Evolutionary conservation across 805 yeast genomes (phyloP), one percentile per base, ranked within the genome.

Genomic region (Yueomyces sinensis): DNA sequence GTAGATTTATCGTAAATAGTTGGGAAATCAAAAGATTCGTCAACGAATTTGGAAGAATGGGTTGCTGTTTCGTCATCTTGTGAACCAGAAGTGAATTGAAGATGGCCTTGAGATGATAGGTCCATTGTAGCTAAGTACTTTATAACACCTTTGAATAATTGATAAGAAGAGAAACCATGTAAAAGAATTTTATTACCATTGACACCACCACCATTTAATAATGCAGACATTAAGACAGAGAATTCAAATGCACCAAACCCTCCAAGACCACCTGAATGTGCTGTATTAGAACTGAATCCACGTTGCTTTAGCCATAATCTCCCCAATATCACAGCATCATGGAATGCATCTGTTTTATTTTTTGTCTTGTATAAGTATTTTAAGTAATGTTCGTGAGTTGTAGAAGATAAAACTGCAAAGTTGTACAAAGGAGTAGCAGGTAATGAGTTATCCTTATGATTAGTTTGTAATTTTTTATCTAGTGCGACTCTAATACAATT

Each of bases 211-310:
- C 95, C 95, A 41, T 76, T 74, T 30, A 91, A 62, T 35, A 91
- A 60, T 1, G 86, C 80, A 29, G 94, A 77, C 76, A 84, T 73
- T 33, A 89, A 56, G 27, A 79, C 61, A 22, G 86, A 77, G 55
- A 86, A 86, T 59, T 91, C 97, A 54, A 84, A 84, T 46, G 79
- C 82, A 11, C 97, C 97, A 56, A 91, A 89, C 0, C 97, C 97
- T 31, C 73, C 72, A 16, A 56, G 35, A 2, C 52, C 41, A 3
- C 60, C 60, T 23, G 82, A 82, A 30, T 70, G 64, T 14, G 70
- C 63, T 23, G 78, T 52, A 13, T 70, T 58, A 0, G 93, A 74
- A 9, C 72, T 66, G 38, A 84, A 73, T 0, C 94, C 94, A 43
- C 94, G 70, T 58, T 91, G 97, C 33, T 73, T 68, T 29, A 91